Evolutionary conservation across 495 filamentous ascomycete genomes (phyloP), one percentile per base, ranked within the genome.

Genomic region (Lasiosphaeria miniovina): DNA sequence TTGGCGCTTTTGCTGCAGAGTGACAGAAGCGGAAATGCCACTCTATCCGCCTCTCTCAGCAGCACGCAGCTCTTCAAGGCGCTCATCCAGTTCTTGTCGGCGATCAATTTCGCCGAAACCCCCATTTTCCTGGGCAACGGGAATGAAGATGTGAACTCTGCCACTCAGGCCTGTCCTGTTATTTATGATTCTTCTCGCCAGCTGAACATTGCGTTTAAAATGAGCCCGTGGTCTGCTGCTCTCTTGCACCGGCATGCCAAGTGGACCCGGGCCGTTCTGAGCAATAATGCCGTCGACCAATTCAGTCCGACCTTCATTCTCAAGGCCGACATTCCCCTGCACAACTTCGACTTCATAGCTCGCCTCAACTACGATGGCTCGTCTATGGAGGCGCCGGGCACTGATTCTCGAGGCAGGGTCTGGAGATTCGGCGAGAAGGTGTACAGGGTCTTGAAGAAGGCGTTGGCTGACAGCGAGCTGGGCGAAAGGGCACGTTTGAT

Each of bases 21-120:
- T 9, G 88, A 86, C 14, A 79, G 80, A 3, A 87, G 83, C 62
- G 90, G 89, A 4, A 81, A 84, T 54, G 79, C 86, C 3, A 68
- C 91, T 31, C 78, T 98, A 3, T 87, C 90, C 32, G 74, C 84
- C 14, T 89, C 90, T 7, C 89, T 96, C 63, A 96, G 88, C 73
- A 89, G 87, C 75, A 94, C 94, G 49, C 93, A 98, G 71, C 83
- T 98, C 58, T 96, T 98, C 79, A 98, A 96, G 70, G 92, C 88
- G 1, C 86, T 85, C 5, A 67, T 98, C 48, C 91, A 97, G 71
- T 96, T 90, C 67, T 74, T 98, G 15, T 83, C 90, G 8, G 78
- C 80, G 6, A 86, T 79, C 33, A 85, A 96, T 67, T 69, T 98
- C 36, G 70, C 73, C 31, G 83, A 78, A 43, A 84, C 84, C 41